Conservation (phyloP, 2,329 filamentous ascomycete species). For the Triangularia verruculosa region DNA sequence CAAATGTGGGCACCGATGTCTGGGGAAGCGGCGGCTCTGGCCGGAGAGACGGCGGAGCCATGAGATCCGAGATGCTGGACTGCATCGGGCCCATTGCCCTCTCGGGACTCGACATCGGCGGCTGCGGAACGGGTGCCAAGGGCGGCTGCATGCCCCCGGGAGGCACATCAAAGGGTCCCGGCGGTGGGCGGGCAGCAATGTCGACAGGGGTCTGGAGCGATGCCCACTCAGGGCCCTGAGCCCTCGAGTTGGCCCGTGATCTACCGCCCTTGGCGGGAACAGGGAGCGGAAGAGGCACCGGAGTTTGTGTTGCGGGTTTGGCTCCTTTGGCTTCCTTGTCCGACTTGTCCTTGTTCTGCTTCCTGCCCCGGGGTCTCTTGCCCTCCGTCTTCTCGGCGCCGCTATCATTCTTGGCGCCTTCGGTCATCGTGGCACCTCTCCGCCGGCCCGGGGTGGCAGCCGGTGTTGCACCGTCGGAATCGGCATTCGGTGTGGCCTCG, state of each 20-base stretch:
- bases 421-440: conserved; percentile 34
- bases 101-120: conserved; percentile 33
- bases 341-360: conserved; percentile 41
- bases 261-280: conserved; percentile 42
- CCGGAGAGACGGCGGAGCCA: conserved; percentile 55
- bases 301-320: conserved; percentile 42
- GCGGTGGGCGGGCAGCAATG: conserved; percentile 37
- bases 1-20: conserved; percentile 50
- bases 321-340: conserved; percentile 43
- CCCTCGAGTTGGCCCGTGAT: conserved; percentile 55
- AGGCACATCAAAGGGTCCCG: conserved; percentile 44
- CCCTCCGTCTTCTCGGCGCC: conserved; percentile 44
- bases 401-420: conserved; percentile 22
- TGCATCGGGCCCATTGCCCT: conserved; percentile 35
- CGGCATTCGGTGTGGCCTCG: conserved; percentile 49
- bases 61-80: conserved; percentile 49
- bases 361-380: conserved; percentile 35
- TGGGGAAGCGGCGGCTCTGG: conserved; percentile 51
- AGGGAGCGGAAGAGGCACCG: conserved; percentile 45
- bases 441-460: conserved; percentile 57
- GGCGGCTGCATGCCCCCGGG: conserved; percentile 42
- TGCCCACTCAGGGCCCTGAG: conserved; percentile 41
- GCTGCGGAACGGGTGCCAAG: conserved; percentile 34
- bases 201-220: conserved; percentile 37
- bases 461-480: conserved; percentile 59